Evolutionary conservation across 306 rosid species (phyloP).

Genomic region (Inga laurina): DNA sequence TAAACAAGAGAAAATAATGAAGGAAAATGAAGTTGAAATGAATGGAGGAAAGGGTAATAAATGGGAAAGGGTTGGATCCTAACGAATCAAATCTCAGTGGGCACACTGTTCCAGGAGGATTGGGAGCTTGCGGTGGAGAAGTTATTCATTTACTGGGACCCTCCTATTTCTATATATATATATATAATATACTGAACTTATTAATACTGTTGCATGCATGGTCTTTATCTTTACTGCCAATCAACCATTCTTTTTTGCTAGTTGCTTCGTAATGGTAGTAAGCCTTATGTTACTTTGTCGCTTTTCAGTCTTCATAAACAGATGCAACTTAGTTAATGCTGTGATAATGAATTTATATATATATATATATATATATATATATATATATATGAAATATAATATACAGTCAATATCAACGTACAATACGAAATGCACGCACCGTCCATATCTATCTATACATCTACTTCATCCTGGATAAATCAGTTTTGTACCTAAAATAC

Average conservation of each 20-base stretch:
- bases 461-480: not conserved
- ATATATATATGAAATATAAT: not conserved
- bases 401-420: not conserved
- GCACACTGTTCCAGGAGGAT: conserved; percentile 58
- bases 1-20: not conserved
- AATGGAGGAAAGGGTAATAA: not conserved
- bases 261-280: conserved; percentile 31
- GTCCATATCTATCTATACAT: not conserved
- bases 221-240: conserved; percentile 1
- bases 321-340: conserved; percentile 38
- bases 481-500: not conserved
- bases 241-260: conserved; percentile 13
- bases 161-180: not conserved
- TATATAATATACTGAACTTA: not conserved
- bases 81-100: conserved; percentile 9
- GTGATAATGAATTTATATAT: not conserved
- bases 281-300: conserved; percentile 31
- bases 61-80: conserved; percentile 19
- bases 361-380: not conserved
- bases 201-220: not conserved
- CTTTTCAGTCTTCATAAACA: conserved; percentile 46
- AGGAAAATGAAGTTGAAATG: not conserved
- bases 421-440: not conserved
- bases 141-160: conserved; percentile 27
- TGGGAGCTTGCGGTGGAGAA: conserved; percentile 52